Base-by-base conservation (phyloP, 257 asterid species). In the Avicennia marina region DNA sequence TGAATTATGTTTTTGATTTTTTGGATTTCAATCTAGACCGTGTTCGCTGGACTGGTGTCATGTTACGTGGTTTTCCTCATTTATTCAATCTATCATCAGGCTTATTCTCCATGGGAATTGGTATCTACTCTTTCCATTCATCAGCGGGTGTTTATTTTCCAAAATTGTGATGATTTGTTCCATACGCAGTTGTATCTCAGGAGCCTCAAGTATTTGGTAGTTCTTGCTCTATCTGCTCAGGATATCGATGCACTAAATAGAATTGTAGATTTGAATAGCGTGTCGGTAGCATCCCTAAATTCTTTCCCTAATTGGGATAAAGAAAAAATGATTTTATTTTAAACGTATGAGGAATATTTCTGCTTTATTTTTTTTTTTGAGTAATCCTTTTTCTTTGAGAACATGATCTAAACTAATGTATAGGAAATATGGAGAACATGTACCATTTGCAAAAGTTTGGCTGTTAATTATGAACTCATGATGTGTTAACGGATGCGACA, bases 71-170 rank as follows among this genome's bases (percentile, higher is more conserved):
- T 67, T 53, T 86, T 90, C 83, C 86, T 82, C 36, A 3, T 81
- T 59, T 86, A 81, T 66, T 86, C 95, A 56, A 78, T 82, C 63
- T 82, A 71, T 82, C 94, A 81, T 45, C 94, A 90, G 72, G 78
- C 84, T 57, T 79, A 64, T 63, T 79, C 58, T 71, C 98, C 98
- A 29, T 87, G 98, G 98, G 86, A 82, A 72, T 33, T 81, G 97
- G 97, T 90, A 89, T 63, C 19, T 48, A 55, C 63, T 61, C 17
- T 24, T 24, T 21, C 41, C 53, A 19, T 49, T 45, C 66, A 7
- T 60, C 3, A 11, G 21, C 44, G 1, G 3, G 2, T 20, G 17
- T 12, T 45, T 32, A 8, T 31, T 31, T 50, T 39, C 53, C 21
- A 7, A 15, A 5, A 13, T 42, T 46, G 16, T 61, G 1, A 21